Base-by-base conservation (phyloP, 768 basidiomycete genomes). In the Mycena kentingensis region DNA sequence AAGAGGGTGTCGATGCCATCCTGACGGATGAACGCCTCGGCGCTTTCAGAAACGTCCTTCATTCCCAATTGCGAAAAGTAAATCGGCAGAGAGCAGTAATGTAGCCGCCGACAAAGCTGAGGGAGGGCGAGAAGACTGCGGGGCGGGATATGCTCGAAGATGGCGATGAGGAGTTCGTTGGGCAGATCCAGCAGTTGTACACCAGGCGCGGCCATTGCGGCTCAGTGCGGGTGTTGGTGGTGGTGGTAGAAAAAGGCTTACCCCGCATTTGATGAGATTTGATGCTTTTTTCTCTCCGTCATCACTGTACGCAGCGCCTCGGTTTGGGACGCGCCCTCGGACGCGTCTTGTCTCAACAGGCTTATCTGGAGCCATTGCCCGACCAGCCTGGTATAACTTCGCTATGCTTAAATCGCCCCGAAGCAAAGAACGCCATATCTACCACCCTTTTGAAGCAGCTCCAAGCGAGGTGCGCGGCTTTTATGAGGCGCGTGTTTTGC, bases 351-450 rank as follows among this genome's bases (percentile, higher is more conserved):
- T 49, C 58, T 10, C 29, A 31, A 39, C 62, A 78, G 46, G 79
- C 77, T 5, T 79, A 77, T 58, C 70, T 89, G 24, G 78, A 86
- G 63, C 76, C 77, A 18, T 63, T 82, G 15, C 58, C 67, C 25
- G 75, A 77, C 15, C 74, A 82, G 58, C 82, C 84, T 7, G 90
- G 90, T 7, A 77, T 93, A 44, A 76, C 80, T 18, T 87, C 79
- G 59, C 76, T 95, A 18, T 82, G 83, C n/a, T 80, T 95, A 52
- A 89, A 94, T 64, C 77, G 90, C 53, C 89, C 91, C 7, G 78
- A 87, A 60, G 85, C 82, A 61, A 93, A 85, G 78, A 96, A 96
- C 72, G 91, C 93, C 19, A 90, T 96, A 38, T 93, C 91, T 3
- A 70, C 82, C 54, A 73, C 73, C 29, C 77, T 96, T 57, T 74